These are phyloP conservation scores for Boletus coccyginus DNA, from an alignment of 768 basidiomycete species.

Conservation along the genomic window DNA sequence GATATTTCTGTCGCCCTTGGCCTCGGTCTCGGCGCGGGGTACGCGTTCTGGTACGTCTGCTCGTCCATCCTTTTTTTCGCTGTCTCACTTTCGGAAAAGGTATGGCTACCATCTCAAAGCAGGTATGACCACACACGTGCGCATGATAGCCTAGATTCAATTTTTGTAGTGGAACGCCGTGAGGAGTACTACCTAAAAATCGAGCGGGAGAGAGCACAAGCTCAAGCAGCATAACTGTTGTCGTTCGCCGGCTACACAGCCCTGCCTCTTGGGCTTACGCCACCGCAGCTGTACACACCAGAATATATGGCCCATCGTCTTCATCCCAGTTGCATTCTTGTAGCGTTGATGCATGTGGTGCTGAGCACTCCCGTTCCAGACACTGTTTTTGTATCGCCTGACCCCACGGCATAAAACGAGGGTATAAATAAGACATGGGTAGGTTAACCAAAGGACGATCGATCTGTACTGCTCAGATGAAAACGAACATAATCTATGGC, in stretches of 20 bases:
- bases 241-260: background rate
- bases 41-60: constrained; percentile 75
- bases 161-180: constrained; percentile 66
- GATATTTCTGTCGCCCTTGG: constrained; percentile 75
- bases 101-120: constrained; percentile 77
- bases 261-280: no score
- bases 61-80: constrained; percentile 14
- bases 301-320: constrained; percentile 12
- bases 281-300: constrained; percentile 11
- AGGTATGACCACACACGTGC: constrained; percentile 45
- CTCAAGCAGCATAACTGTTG: constrained; percentile 8
- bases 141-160: constrained; percentile 13
- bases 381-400: no score
- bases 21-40: constrained; percentile 71
- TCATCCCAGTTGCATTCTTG: constrained; percentile 10
- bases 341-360: constrained; percentile 5
- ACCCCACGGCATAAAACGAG: no score
- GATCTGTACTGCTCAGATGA: background rate
- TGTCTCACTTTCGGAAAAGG: constrained; percentile 45
- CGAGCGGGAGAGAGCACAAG: constrained; percentile 51
- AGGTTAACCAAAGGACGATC: no score
- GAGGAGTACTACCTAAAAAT: constrained; percentile 87
- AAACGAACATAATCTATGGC: constrained; percentile 11
- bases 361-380: no score
- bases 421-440: constrained; percentile 28